Base-by-base conservation (phyloP, 805 yeast genomes). In the Cyberlindnera saturnus region DNA sequence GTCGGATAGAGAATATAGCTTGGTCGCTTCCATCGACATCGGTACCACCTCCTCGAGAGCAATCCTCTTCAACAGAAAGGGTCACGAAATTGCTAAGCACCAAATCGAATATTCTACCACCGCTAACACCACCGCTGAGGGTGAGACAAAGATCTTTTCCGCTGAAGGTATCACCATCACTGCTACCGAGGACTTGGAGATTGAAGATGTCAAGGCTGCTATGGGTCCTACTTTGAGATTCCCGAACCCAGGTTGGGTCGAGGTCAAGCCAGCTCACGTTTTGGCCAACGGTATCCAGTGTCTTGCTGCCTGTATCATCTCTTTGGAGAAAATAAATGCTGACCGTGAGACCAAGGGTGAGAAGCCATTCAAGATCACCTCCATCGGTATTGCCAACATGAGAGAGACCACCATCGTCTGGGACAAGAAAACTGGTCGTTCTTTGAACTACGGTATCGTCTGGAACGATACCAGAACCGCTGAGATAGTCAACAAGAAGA, bases 391-490 rank as follows among this genome's bases (percentile, higher is more conserved):
- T 52, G 93, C 97, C 41, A 91, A 89, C 66, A 95, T 91, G 93
- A 78, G 98, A 61, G 98, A 90, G 67, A 90, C 98, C 35, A 83
- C 96, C 26, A 74, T 84, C 42, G 81, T 90, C 39, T 90, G 96
- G 96, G 82, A 88, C 44, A 75, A 80, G 51, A 70, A 70, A 41
- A 88, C 96, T 2, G 96, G 96, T 34, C 95, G 96, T 4, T 75
- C 88, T 43, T 75, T 82, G 59, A 82, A 86, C 61, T 67, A 67
- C 43, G 97, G 96, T 57, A 87, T 90, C 62, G 95, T 90, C 32
- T 90, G 98, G 98, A 86, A 91, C 49, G 98, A 90, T 66, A 86
- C 95, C 34, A 77, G 98, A 59, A 91, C 95, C 34, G 67, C 85
- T 9, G 78, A 72, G 16, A 74, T 86, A 39, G 89, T 88, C 41